Conservation (phyloP, 2,329 filamentous ascomycete species). For the Aspergillus sergii region DNA sequence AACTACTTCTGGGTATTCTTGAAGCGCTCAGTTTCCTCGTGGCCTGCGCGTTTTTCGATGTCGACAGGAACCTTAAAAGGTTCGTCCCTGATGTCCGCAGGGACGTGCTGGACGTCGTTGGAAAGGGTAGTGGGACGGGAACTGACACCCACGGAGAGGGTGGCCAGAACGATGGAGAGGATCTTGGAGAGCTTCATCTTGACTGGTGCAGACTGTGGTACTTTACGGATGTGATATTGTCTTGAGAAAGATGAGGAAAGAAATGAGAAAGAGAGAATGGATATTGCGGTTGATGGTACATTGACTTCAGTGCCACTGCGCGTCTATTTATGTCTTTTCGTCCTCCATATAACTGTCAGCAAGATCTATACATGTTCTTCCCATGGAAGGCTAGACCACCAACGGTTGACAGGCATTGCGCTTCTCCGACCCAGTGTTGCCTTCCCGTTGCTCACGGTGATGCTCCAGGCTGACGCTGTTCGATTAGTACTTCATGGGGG, state of each 20-base stretch:
- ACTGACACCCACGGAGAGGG: neutral
- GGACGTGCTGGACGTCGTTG: neutral
- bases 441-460: neutral
- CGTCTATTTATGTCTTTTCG: neutral
- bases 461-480: neutral
- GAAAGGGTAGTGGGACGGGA: neutral
- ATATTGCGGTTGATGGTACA: neutral
- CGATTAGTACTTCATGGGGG: neutral
- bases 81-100: neutral
- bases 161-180: neutral
- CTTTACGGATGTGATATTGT: neutral
- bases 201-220: neutral
- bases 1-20: neutral
- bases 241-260: neutral
- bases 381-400: neutral
- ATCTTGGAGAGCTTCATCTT: neutral
- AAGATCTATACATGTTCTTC: neutral
- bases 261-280: neutral
- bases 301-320: neutral
- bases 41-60: neutral
- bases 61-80: neutral
- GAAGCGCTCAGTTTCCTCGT: neutral
- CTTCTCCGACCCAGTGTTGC: neutral
- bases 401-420: neutral
- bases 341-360: neutral